Evolutionary conservation across 495 filamentous ascomycete species (phyloP), one percentile per base, ranked within the genome.

Genomic region (Penicillium soppii): DNA sequence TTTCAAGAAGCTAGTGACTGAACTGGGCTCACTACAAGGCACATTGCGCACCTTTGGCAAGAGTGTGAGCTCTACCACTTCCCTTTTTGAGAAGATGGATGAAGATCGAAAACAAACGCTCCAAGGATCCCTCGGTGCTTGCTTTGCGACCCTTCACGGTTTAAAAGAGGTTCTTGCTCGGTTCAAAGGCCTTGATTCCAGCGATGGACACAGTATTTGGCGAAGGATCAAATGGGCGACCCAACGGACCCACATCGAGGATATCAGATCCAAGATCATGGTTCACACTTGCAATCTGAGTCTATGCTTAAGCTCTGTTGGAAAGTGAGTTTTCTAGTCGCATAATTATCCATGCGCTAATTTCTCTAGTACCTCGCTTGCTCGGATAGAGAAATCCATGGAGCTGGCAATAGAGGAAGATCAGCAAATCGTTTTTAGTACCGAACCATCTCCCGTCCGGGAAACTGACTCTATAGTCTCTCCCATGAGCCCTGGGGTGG

Each of bases 251-350:
- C 59, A 71, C 10, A 62, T 75, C 41, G 58, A 65, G 20, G 57
- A 69, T 12, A 51, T 73, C 8, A 71, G 62, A 45, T 68, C 67
- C 2, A 68, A 66, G 32, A 58, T 73, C 5, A 68, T 70, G 61
- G 59, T 67, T 8, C 64, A 72, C 39, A 57, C 56, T 7, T 69
- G 63, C 52, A 65, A 70, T 26, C 44, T 75, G 25, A 66, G 60
- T 47, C 37, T 73, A 17, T 75, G 66, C 27, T 65, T 69, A 59
- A 70, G 59, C 45, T 64, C 63, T 0, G 68, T 71, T n/a, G 59
- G 59, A 20, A 67, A 64, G 69, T 73, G 44, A 54, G 69, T 66
- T 8, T 27, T 17, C 22, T 25, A 19, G n/a, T 38, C 21, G 5
- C 4, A 29, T 2, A 0, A 10, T 13, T 9, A 23, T 10, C n/a